These are phyloP conservation scores for Drosera spatulata DNA, from an alignment of 179 eudicot species.

Conservation along the genomic window DNA sequence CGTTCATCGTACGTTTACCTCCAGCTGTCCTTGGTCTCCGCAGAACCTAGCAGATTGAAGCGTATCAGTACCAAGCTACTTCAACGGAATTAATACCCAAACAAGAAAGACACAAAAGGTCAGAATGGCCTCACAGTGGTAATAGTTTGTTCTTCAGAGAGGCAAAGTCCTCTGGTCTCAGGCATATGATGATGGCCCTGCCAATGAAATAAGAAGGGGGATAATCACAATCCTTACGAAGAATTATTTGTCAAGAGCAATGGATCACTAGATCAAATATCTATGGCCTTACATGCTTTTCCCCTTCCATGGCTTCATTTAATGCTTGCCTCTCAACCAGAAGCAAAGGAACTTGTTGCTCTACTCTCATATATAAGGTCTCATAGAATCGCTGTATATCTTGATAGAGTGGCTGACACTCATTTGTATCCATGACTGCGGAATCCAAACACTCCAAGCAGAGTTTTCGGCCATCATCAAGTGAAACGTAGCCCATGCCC, in stretches of 20 bases:
- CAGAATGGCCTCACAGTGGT: slow-evolving; percentile 45
- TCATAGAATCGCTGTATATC: slow-evolving; percentile 73
- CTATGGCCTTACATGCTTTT: slow-evolving; percentile 67
- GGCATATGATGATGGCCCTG: slow-evolving; percentile 96
- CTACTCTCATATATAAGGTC: slow-evolving; percentile 65
- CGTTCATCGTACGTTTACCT: slow-evolving; percentile 42
- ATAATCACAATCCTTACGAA: no score
- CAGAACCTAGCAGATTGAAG: slow-evolving; percentile 26
- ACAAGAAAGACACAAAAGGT: neutral
- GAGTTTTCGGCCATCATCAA: slow-evolving; percentile 73
- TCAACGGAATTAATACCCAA: neutral
- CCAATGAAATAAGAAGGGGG: no score
- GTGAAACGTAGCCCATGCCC: slow-evolving; percentile 58
- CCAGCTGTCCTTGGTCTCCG: slow-evolving; percentile 58
- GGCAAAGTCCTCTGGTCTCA: slow-evolving; percentile 88
- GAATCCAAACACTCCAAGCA: slow-evolving; percentile 90
- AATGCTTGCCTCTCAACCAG: slow-evolving; percentile 88
- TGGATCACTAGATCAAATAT: no score
- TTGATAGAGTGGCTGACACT: slow-evolving; percentile 72
- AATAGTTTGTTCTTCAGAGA: slow-evolving; percentile 80
- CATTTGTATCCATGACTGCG: slow-evolving; percentile 59
- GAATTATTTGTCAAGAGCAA: no score
- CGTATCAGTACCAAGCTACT: no score
- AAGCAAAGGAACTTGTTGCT: slow-evolving; percentile 73
- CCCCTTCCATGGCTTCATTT: slow-evolving; percentile 86